Base-by-base conservation (phyloP, 106 monocot genomes). In the Dactylorhiza incarnata region DNA sequence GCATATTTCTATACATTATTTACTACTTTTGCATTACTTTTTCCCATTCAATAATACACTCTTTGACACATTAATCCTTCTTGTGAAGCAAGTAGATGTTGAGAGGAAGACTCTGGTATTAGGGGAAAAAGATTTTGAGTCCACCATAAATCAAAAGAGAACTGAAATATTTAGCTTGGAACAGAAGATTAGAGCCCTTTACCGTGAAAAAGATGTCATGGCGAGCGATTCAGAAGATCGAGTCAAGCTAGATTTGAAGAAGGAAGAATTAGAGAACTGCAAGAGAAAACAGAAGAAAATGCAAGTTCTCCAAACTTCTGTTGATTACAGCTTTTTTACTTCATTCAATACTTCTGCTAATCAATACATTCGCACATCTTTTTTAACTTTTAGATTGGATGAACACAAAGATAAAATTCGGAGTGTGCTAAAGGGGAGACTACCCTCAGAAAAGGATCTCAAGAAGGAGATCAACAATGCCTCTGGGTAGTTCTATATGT, bases 81-180 rank as follows among this genome's bases (percentile, higher is more conserved):
- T 49, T 22, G 2, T 81, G 44, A 81, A 99, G 97, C 93, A 94
- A 99, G 86, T 85, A 77, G 94, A 99, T 67, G 74, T 94, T 66
- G 97, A 99, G 71, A 88, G 84, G 73, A 99, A 88, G 83, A 86
- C 87, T 54, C 49, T 79, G 82, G 79, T 73, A 43, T 70, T 99
- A 25, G 82, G 52, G 69, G 89, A 94, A 78, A 85, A 78, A 71
- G 84, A 99, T 62, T 94, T 85, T 81, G 91, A 99, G 48, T 78
- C 89, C 66, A 82, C 77, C 17, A 90, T 99, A 78, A 83, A 78
- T 68, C 85, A 94, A 68, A 94, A 83, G 62, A 73, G 82, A 66
- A 94, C 87, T 73, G 97, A 94, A 75, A 79, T 99, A 49, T 91
- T 82, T 82, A 87, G 83, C 52, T 81, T 99, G 81, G 97, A 99